Evolutionary conservation across 768 basidiomycete genomes (phyloP).

Genomic region (Dictyophora rubrovolvata): DNA sequence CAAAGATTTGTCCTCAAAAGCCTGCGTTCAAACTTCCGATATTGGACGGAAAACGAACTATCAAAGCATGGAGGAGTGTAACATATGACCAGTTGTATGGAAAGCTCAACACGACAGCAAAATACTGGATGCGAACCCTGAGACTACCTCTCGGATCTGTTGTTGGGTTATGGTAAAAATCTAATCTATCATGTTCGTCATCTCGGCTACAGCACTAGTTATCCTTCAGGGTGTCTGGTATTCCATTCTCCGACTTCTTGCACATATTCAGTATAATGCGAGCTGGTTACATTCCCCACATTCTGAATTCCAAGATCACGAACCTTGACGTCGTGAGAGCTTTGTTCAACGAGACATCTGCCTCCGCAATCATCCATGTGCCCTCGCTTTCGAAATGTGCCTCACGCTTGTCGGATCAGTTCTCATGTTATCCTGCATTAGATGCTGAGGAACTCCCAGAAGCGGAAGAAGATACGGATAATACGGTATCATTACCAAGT

Average conservation of each 20-base stretch:
- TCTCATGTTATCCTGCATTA: background rate
- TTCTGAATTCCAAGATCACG: slow-evolving; percentile 34
- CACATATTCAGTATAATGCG: slow-evolving; percentile 67
- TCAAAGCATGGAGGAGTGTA: slow-evolving; percentile 48
- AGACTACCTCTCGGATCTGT: slow-evolving; percentile 47
- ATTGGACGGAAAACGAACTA: slow-evolving; percentile 20
- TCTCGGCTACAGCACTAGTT: background rate
- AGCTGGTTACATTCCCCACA: slow-evolving; percentile 67
- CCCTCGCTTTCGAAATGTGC: background rate
- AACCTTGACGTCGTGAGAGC: slow-evolving; percentile 60
- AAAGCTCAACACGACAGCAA: slow-evolving; percentile 57
- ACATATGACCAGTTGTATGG: slow-evolving; percentile 52
- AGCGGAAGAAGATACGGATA: background rate
- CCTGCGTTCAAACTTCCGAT: background rate
- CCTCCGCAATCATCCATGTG: slow-evolving; percentile 57
- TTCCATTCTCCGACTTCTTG: slow-evolving; percentile 61
- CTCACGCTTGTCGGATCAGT: background rate
- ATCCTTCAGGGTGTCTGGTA: slow-evolving; percentile 54
- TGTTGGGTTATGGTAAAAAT: slow-evolving; percentile 57
- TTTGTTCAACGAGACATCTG: slow-evolving; percentile 48
- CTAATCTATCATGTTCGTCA: background rate
- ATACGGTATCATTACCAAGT: background rate
- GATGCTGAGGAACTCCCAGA: background rate
- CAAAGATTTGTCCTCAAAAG: background rate
- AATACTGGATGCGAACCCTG: slow-evolving; percentile 46